Percentiles rank a stretch among this genome's conserved stretches.
Evolutionary conservation across 129 eudicot species (phyloP).

Genomic region (Chrysanthemum makinoi): DNA sequence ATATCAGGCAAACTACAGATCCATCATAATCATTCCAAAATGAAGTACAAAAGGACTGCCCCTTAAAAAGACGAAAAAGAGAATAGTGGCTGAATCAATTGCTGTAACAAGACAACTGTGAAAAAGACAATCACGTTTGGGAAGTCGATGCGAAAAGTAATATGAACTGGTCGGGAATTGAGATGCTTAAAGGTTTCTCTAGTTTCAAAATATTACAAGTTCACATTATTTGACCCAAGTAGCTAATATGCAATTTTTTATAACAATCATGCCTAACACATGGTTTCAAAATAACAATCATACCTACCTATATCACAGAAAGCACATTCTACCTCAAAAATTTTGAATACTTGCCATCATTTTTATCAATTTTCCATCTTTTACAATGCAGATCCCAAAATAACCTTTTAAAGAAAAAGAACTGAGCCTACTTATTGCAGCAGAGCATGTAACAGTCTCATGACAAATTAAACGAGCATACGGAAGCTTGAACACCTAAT

Average conservation of each 20-base stretch:
- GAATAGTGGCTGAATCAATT: not conserved
- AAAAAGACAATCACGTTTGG: not conserved
- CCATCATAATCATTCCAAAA: not conserved
- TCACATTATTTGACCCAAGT: not conserved
- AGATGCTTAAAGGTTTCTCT: constrained; percentile 4
- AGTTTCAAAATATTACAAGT: not conserved
- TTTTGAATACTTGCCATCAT: not conserved
- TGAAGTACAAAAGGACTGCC: constrained; percentile 1
- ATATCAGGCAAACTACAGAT: not conserved
- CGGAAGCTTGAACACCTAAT: constrained; percentile 8
- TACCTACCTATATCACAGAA: constrained; percentile 10
- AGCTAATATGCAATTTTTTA: not conserved
- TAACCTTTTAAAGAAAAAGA: not conserved
- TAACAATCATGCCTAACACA: constrained; percentile 4
- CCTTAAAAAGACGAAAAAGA: not conserved
- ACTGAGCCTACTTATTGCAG: constrained; percentile 6
- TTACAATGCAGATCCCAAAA: not conserved
- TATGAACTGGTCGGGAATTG: not conserved
- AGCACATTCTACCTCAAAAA: constrained; percentile 7
- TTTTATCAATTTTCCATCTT: not conserved
- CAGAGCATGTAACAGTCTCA: not conserved
- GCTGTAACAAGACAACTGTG: not conserved
- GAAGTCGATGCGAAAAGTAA: not conserved
- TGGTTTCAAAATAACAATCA: constrained; percentile 7
- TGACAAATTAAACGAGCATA: too few species aligned